Conservation (phyloP, 1,139 yeast genomes). For the Hanseniaspora sp. region DNA sequence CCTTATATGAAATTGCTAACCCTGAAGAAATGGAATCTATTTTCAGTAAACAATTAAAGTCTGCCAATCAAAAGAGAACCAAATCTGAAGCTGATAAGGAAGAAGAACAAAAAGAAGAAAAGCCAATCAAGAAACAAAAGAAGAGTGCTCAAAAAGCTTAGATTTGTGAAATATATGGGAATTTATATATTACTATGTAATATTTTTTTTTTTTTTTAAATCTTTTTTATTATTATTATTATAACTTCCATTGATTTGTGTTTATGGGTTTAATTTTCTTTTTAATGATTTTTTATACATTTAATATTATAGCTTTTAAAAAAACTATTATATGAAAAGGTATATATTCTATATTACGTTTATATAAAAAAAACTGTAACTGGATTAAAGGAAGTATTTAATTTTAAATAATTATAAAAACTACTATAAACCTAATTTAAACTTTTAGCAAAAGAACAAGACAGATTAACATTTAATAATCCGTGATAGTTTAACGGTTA, state of each 20-base stretch:
- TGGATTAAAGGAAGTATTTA: too few species aligned
- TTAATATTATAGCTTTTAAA: too few species aligned
- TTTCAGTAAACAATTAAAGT: slow-evolving; percentile 32
- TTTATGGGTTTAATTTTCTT: too few species aligned
- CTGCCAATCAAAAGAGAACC: slow-evolving; percentile 28
- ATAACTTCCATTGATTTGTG: background rate
- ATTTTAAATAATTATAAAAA: too few species aligned
- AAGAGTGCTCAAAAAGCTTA: slow-evolving; percentile 23
- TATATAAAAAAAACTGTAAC: too few species aligned
- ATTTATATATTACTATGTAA: background rate
- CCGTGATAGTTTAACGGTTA: slow-evolving; percentile 16
- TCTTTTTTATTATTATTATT: background rate
- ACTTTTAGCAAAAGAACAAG: too few species aligned
- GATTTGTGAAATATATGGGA: background rate
- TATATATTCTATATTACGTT: too few species aligned
- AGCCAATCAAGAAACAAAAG: slow-evolving; percentile 17
- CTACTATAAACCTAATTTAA: too few species aligned
- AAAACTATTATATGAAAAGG: too few species aligned
- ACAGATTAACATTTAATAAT: background rate
- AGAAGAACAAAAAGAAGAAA: slow-evolving; percentile 19
- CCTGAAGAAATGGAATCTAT: slow-evolving; percentile 42
- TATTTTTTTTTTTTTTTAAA: background rate
- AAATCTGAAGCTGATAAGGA: slow-evolving; percentile 18
- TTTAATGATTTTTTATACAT: too few species aligned
- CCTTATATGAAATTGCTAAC: slow-evolving; percentile 69